A percentile compares a stretch with the other conserved stretches of the same genome.
These are phyloP conservation scores for Tagetes patula DNA, from an alignment of 129 eudicot species.

Conservation along the genomic window DNA sequence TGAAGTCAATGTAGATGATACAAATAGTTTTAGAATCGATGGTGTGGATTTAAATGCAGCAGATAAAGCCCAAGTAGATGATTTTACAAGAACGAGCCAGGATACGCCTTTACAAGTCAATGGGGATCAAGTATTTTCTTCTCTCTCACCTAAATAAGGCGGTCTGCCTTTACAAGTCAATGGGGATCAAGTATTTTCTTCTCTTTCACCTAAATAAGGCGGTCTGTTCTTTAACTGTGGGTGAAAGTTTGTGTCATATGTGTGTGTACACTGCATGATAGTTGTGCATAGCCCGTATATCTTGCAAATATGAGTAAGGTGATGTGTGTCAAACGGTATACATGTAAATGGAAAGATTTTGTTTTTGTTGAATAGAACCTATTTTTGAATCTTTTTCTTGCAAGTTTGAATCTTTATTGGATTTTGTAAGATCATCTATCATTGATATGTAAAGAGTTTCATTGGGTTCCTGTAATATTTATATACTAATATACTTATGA, in stretches of 20 bases:
- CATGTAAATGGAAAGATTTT: conserved; percentile 24
- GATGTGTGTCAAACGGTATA: background rate
- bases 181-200: background rate
- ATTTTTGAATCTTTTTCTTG: background rate
- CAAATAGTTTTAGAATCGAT: background rate
- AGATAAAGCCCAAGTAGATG: conserved; percentile 21
- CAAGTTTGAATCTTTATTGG: background rate
- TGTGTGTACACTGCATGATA: conserved; percentile 6
- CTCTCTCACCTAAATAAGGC: too few species aligned
- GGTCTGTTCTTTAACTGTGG: conserved; percentile 13
- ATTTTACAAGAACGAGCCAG: conserved; percentile 6
- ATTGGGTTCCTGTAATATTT: conserved; percentile 37
- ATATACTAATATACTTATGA: conserved; percentile 8
- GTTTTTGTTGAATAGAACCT: conserved; percentile 5
- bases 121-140: background rate
- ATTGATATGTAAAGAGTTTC: conserved; percentile 47
- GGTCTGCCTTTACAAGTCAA: background rate
- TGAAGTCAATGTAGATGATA: conserved; percentile 12
- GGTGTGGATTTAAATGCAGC: background rate
- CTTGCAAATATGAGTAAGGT: background rate
- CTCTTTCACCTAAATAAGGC: background rate
- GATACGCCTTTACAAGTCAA: background rate
- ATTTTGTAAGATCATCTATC: conserved; percentile 45
- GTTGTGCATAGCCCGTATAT: conserved; percentile 13
- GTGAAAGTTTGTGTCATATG: background rate